phyloP scores from a whole-genome alignment of 495 filamentous ascomycete genomes.

The Penicillium arizonense region DNA sequence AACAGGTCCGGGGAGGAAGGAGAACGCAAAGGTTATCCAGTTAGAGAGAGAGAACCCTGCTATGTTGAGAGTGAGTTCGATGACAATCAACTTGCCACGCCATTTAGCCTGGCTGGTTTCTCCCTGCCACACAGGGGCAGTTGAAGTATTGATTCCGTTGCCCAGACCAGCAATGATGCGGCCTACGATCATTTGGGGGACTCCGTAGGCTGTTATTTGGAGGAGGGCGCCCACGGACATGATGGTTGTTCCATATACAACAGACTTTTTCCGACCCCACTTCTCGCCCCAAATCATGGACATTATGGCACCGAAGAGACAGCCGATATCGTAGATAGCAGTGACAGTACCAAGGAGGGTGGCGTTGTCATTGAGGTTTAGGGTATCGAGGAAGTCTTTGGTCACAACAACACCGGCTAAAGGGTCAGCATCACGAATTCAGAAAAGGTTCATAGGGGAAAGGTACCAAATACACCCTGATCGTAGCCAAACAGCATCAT shows the following conservation, averaged over 20 bases:
- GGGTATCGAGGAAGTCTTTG: slow-evolving; percentile 22
- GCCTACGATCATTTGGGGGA: slow-evolving; percentile 58
- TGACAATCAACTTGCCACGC: slow-evolving; percentile 55
- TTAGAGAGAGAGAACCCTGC: slow-evolving; percentile 27
- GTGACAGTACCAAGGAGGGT: slow-evolving; percentile 26
- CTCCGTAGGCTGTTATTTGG: slow-evolving; percentile 49
- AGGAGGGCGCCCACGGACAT: slow-evolving; percentile 57
- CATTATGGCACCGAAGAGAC: slow-evolving; percentile 51
- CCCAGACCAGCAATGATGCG: slow-evolving; percentile 38
- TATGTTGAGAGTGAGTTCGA: slow-evolving; percentile 57
- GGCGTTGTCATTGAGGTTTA: slow-evolving; percentile 1
- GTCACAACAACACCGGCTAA: slow-evolving; percentile 31
- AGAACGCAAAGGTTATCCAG: slow-evolving; percentile 15
- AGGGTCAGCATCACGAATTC: slow-evolving; percentile 10
- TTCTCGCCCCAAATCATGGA: slow-evolving; percentile 52
- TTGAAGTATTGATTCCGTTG: slow-evolving; percentile 58
- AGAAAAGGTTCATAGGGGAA: not conserved
- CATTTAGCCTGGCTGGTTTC: slow-evolving; percentile 54
- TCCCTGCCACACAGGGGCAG: slow-evolving; percentile 58
- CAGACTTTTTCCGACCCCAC: slow-evolving; percentile 52
- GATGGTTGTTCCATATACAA: slow-evolving; percentile 49
- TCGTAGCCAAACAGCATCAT: slow-evolving; percentile 21
- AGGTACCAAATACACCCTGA: slow-evolving; percentile 15
- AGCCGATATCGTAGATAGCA: slow-evolving; percentile 56
- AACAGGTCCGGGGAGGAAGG: slow-evolving; percentile 39